phyloP scores from a whole-genome alignment of 2,329 filamentous ascomycete genomes.

The Balansia obtecta region DNA sequence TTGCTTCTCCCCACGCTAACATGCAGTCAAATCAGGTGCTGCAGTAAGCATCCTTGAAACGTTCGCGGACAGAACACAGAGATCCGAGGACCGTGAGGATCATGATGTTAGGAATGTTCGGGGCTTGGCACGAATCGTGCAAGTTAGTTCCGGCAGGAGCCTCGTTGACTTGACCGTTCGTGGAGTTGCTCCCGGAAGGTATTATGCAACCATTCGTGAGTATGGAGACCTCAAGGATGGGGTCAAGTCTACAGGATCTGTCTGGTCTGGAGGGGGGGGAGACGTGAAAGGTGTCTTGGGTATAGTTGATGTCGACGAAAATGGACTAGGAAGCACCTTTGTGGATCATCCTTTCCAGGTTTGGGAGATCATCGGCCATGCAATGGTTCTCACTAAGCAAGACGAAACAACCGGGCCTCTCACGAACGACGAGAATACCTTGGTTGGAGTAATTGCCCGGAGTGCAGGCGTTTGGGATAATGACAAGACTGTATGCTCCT shows the following conservation, averaged over 20 bases:
- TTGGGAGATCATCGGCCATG: conserved; percentile 93
- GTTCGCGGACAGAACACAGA: conserved; percentile 45
- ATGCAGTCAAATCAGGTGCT: conserved; percentile 38
- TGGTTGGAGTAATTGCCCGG: conserved; percentile 87
- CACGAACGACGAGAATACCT: conserved; percentile 68
- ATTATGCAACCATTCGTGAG: conserved; percentile 74
- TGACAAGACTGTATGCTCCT: conserved; percentile 95
- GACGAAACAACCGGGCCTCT: conserved; percentile 40
- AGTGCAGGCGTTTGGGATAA: conserved; percentile 99
- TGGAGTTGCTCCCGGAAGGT: conserved; percentile 68
- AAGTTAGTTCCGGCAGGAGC: conserved; percentile 67
- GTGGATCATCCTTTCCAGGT: conserved; percentile 73
- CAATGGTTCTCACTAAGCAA: conserved; percentile 69
- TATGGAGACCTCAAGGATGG: conserved; percentile 79
- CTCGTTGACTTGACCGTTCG: conserved; percentile 79
- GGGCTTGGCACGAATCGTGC: conserved; percentile 86
- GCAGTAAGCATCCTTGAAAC: conserved; percentile 96
- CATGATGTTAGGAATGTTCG: conserved; percentile 67
- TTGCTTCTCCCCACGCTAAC: conserved; percentile 3
- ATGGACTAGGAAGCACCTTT: conserved; percentile 69
- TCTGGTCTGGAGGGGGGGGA: conserved; percentile 54
- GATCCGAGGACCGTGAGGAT: conserved; percentile 23
- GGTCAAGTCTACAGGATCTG: conserved; percentile 66
- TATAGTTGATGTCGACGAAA: conserved; percentile 58
- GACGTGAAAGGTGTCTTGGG: conserved; percentile 50